Base-by-base conservation (phyloP, 2,329 filamentous ascomycete genomes). In the Verticillium isaacii region DNA sequence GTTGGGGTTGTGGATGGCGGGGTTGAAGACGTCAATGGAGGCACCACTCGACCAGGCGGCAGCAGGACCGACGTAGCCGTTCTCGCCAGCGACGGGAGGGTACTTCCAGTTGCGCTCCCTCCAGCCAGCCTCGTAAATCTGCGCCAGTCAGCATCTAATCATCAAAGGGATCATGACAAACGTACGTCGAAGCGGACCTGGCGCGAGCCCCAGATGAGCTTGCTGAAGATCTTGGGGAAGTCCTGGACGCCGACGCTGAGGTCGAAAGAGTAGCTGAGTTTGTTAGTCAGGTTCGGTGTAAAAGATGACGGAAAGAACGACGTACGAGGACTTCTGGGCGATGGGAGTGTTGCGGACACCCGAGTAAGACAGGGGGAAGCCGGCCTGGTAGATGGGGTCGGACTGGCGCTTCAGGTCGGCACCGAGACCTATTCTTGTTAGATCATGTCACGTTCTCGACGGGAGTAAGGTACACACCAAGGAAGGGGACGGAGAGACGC, bases 1-100 rank as follows among this genome's bases (percentile, higher is more conserved):
- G 57, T 72, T 66, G 23, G 71, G 66, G 62, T 71, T 62, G 45
- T 69, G 59, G n/a, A 57, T 54, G 29, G 63, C 61, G 0, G 65
- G 63, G 56, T 72, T 63, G 58, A 70, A 70, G 50, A 61, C 58
- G 14, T 54, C 56, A 8, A 62, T 60, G 12, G 62, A 23, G 52
- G 59, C 63, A 2, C 66, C 60, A 37, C 66, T 66, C 19, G 62
- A 56, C 68, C 68, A 72, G 8, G 67, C 67, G 67, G 54, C 59
- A 1, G 76, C 76, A 1, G 77, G 75, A 19, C 80, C 79, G 57
- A 82, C 64, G 61, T 75, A 82, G 32, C 74, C 74, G 14, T 70
- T 69, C 58, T 75, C 58, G 32, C 77, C 78, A 3, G 72, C 64
- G 2, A 71, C 66, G 0, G 74, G 78, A 1, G 80, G 80, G 60